These are phyloP conservation scores for Malus sylvestris DNA, from an alignment of 306 rosid genomes.

Conservation along the genomic window DNA sequence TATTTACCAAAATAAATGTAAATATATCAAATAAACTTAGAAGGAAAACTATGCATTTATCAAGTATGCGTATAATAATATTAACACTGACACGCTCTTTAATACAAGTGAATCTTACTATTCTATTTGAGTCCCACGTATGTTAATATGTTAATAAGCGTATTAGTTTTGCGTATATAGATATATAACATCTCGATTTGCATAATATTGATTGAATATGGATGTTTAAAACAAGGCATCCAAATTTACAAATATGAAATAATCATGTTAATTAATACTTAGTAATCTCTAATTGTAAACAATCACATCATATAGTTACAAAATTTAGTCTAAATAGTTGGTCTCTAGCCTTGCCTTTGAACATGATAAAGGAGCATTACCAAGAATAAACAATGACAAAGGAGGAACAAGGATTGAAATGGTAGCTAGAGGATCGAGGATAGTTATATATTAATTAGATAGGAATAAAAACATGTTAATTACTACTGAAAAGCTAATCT, in stretches of 20 bases:
- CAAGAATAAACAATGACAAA: neutral
- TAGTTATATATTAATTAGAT: neutral
- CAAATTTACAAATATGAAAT: too few species aligned
- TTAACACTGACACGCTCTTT: neutral
- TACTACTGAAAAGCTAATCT: neutral
- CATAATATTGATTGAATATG: too few species aligned
- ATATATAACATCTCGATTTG: too few species aligned
- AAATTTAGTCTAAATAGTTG: too few species aligned
- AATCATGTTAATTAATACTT: too few species aligned
- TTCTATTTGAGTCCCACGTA: neutral
- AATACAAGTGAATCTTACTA: neutral
- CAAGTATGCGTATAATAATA: neutral
- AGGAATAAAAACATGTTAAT: neutral
- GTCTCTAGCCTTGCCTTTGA: too few species aligned
- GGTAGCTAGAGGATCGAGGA: neutral
- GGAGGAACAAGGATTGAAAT: neutral
- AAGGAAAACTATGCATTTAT: too few species aligned
- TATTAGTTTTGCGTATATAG: neutral
- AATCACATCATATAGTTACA: too few species aligned
- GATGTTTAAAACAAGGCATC: too few species aligned
- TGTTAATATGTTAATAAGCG: neutral
- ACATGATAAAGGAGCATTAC: neutral
- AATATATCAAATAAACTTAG: neutral
- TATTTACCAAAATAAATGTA: constrained; percentile 4
- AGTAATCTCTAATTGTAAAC: too few species aligned